Base-by-base conservation (phyloP, 345 rosid genomes). In the Odontarrhena argentea region DNA sequence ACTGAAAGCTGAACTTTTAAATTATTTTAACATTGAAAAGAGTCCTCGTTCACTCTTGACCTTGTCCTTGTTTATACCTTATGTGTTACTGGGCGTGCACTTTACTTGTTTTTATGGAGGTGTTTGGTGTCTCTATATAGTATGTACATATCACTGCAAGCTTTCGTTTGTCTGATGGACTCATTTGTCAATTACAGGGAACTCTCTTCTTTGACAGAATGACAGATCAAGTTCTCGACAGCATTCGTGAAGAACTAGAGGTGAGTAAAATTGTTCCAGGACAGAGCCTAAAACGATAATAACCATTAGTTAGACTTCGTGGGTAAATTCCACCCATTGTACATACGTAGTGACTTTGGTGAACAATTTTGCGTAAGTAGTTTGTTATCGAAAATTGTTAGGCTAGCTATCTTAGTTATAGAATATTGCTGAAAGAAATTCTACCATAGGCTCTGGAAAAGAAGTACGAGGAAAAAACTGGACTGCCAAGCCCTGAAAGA, bases 131-230 rank as follows among this genome's bases (percentile, higher is more conserved):
- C 47, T 8, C 44, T 63, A 18, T 18, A 18, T 18, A 18, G 32
- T 43, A 35, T 35, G 13, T 60, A 40, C 37, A n/a, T 58, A 65
- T 53, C 56, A 61, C 14, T 45, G 36, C 53, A 41, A 60, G 37
- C 4, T 38, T 54, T 67, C 2, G 2, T 67, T 48, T 10, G 36
- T 62, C 58, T 62, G 71, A 67, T 35, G 41, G 66, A 40, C 34
- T n/a, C 26, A 58, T 26, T 72, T 65, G 25, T 71, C 54, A 62
- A 74, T 68, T 44, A 60, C 89, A 93, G 96, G 96, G 98, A 32
- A 64, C 84, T 82, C 80, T 93, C 76, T 93, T 90, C 82, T 87
- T 86, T 24, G 98, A 88, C 71, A 85, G 84, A 84, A 90, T 90
- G 96, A 79, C 87, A 10, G 91, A 82, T 36, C 86, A 85, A 56